Percentiles rank a stretch among this genome's conserved stretches.
Conservation (phyloP, 352 stramenopile species). For the Phytophthora parvispora region DNA sequence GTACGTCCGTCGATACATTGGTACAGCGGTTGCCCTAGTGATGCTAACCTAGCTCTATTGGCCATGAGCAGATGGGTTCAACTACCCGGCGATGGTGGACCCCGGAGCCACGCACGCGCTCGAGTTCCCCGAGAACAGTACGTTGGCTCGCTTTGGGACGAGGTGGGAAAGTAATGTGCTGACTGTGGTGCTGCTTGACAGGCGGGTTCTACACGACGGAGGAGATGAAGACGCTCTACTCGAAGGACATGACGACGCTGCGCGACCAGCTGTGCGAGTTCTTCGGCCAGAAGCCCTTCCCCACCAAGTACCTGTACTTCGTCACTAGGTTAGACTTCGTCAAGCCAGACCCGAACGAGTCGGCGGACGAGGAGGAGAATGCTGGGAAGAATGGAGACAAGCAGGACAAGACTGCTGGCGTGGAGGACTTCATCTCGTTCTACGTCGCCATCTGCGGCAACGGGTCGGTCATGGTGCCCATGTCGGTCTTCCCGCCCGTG, state of each 20-base stretch:
- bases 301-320: constrained; percentile 90
- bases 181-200: constrained; percentile 18
- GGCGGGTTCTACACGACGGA: constrained; percentile 69
- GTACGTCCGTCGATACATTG: constrained; percentile 43
- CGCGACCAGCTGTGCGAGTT: constrained; percentile 80
- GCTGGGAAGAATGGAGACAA: constrained; percentile 15
- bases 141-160: constrained; percentile 6
- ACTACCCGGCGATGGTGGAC: constrained; percentile 72
- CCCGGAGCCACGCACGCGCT: constrained; percentile 67
- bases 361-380: constrained; percentile 49
- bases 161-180: not conserved
- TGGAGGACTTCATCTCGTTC: constrained; percentile 81
- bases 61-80: constrained; percentile 58
- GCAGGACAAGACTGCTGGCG: constrained; percentile 22
- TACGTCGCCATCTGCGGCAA: constrained; percentile 91
- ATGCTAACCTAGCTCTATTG: too few relatives aligned
- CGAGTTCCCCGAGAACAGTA: constrained; percentile 71
- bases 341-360: constrained; percentile 60
- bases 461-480: constrained; percentile 88
- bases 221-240: constrained; percentile 70
- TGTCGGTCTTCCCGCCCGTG: constrained; percentile 85
- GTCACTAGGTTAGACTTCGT: constrained; percentile 86
- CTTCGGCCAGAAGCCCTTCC: constrained; percentile 85
- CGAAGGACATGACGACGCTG: constrained; percentile 77
- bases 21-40: too few relatives aligned